phyloP scores from a whole-genome alignment of 1,284 basidiomycete species.

The Ustilago crameri region DNA sequence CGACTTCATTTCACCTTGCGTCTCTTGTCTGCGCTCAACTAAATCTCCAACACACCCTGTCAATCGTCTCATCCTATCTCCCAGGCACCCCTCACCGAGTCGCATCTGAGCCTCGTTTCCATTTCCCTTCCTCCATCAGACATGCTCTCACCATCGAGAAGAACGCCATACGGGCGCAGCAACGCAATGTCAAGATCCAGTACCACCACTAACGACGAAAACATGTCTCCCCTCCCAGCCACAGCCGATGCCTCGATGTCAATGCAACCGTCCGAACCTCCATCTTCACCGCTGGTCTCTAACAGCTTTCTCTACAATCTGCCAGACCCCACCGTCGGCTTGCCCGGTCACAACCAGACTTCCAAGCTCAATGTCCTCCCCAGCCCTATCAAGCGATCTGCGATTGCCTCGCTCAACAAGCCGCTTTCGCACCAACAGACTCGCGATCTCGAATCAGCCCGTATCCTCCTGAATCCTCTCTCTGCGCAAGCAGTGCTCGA shows the following conservation, averaged over 20 bases:
- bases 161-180: conserved; percentile 19
- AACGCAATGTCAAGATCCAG: no score
- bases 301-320: conserved; percentile 50
- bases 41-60: no score
- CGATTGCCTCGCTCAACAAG: conserved; percentile 36
- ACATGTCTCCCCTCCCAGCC: conserved; percentile 19
- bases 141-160: conserved; percentile 30
- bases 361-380: conserved; percentile 10
- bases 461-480: no score
- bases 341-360: conserved; percentile 3
- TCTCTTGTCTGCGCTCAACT: no score
- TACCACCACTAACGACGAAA: conserved; percentile 27
- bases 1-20: conserved; percentile 18
- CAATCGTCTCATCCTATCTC: no score
- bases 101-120: background rate
- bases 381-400: conserved; percentile 24
- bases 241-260: conserved; percentile 17
- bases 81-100: no score
- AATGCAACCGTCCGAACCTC: conserved; percentile 18
- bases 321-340: conserved; percentile 36
- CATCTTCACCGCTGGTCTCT: conserved; percentile 32
- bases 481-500: conserved; percentile 16
- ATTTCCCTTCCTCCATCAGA: background rate
- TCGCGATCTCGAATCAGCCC: conserved; percentile 12
- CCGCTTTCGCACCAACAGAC: conserved; percentile 33